Evolutionary conservation across 2,329 filamentous ascomycete genomes (phyloP).

Genomic region (Aspergillus candidus): DNA sequence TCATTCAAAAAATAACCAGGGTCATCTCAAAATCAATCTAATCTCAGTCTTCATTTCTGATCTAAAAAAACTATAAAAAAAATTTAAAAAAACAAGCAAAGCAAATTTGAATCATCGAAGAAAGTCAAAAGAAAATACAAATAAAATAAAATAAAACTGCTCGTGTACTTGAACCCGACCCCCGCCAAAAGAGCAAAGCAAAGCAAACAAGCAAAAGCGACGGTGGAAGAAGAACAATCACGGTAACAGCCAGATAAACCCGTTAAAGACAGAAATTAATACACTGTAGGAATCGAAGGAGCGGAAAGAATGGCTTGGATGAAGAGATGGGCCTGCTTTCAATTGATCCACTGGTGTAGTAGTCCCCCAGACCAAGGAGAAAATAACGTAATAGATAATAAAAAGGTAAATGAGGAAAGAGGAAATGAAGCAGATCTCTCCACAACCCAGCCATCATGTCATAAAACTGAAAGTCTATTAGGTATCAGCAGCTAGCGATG

Average conservation of each 20-base stretch:
- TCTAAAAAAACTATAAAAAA: not conserved
- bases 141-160: not conserved
- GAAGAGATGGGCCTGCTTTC: too few species aligned
- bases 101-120: not conserved
- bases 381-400: not conserved
- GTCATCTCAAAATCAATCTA: slow-evolving; percentile 2
- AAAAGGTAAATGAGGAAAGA: slow-evolving; percentile 1
- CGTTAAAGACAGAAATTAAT: too few species aligned
- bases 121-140: not conserved
- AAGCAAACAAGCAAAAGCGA: not conserved
- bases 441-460: slow-evolving; percentile 14
- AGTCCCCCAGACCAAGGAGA: not conserved
- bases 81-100: not conserved
- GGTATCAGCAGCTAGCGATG: slow-evolving; percentile 24
- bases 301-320: too few species aligned
- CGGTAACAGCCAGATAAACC: too few species aligned
- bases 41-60: too few species aligned
- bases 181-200: not conserved
- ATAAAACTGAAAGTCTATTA: slow-evolving; percentile 25
- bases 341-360: not conserved
- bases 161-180: not conserved
- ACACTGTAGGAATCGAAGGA: too few species aligned
- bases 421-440: not conserved
- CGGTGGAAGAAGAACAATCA: not conserved
- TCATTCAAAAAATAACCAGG: too few species aligned